Evolutionary conservation across 495 filamentous ascomycete species (phyloP).

Genomic region (Penicillium silybi): DNA sequence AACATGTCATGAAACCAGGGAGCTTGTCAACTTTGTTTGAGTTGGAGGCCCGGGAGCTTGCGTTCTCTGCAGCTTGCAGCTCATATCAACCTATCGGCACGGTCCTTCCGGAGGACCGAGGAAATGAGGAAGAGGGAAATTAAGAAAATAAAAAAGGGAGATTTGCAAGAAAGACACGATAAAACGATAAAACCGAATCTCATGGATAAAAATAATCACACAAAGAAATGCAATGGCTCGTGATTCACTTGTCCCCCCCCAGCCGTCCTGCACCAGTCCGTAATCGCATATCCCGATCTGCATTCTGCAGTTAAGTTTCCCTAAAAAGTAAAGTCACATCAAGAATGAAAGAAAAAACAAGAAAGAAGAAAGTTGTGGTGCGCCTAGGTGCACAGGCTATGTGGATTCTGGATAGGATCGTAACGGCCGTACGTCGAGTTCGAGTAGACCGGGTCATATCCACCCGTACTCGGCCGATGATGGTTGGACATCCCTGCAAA

Average conservation of each 20-base stretch:
- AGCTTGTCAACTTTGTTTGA: not conserved
- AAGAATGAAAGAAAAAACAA: slow-evolving; percentile 12
- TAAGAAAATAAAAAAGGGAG: not conserved
- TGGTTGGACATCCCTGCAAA: slow-evolving; percentile 22
- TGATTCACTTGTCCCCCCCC: not conserved
- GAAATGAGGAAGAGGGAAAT: not conserved
- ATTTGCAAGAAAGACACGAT: not conserved
- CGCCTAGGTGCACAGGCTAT: slow-evolving; percentile 35
- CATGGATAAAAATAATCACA: slow-evolving; percentile 11
- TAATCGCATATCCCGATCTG: slow-evolving; percentile 19
- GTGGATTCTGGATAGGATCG: slow-evolving; percentile 27
- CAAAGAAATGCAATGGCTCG: slow-evolving; percentile 7
- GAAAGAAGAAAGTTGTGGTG: slow-evolving; percentile 5
- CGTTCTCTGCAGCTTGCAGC: slow-evolving; percentile 1
- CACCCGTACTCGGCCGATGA: slow-evolving; percentile 23
- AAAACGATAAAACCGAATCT: not conserved
- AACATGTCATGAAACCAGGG: not conserved
- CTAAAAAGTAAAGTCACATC: slow-evolving; percentile 6
- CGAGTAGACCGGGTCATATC: slow-evolving; percentile 37
- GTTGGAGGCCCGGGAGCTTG: not conserved
- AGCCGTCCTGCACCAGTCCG: slow-evolving; percentile 25
- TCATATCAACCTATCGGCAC: slow-evolving; percentile 1
- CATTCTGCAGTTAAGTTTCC: not conserved
- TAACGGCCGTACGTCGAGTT: slow-evolving; percentile 34
- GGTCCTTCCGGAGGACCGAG: slow-evolving; percentile 3